Evolutionary conservation across 176 grass and related monocot species (phyloP), one percentile per base, ranked within the genome.

Genomic region (Phyllostachys edulis): DNA sequence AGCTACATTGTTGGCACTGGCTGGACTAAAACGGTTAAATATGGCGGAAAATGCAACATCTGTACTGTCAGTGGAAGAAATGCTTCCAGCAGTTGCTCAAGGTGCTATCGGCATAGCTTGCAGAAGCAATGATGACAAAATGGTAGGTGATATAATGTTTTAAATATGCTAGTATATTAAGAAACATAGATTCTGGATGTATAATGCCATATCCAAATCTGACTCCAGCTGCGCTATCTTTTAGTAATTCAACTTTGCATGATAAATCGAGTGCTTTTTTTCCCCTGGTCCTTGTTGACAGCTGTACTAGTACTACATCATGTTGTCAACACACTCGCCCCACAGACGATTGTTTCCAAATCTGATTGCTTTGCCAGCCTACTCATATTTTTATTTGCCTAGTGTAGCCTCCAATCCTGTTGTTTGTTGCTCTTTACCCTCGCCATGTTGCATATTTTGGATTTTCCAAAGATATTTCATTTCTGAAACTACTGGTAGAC

Each of bases 81-180:
- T 99, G 97, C 97, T 99, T 81, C 93, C 97, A 38, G 97, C 97
- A 59, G 94, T 99, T 91, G 97, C 97, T 65, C 97, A 99, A 85
- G 97, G 96, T 81, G 96, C 93, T 88, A 99, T 99, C 67, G 96
- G 93, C 74, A 99, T 99, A 87, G 93, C 93, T 87, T 99, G 97
- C 81, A 92, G 97, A 92, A 99, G 57, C 86, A 86, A 86, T 12
- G 97, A 99, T 85, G 93, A 99, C 23, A 99, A 90, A 87, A 99
- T 99, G 97, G 97, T 99, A 80, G 45, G 87, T 85, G 27, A 24
- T 68, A 63, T 69, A 51, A 71, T 87, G 10, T 42, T 85, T 5
- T 76, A 75, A 45, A 57, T 57, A 68, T 79, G 51, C 24, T 74
- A 54, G 39, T 54, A 77, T 16, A 49, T 55, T 76, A 56, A 83